These are phyloP conservation scores for Sclerotinia subarctica DNA, from an alignment of 2,329 filamentous ascomycete genomes.

Conservation along the genomic window DNA sequence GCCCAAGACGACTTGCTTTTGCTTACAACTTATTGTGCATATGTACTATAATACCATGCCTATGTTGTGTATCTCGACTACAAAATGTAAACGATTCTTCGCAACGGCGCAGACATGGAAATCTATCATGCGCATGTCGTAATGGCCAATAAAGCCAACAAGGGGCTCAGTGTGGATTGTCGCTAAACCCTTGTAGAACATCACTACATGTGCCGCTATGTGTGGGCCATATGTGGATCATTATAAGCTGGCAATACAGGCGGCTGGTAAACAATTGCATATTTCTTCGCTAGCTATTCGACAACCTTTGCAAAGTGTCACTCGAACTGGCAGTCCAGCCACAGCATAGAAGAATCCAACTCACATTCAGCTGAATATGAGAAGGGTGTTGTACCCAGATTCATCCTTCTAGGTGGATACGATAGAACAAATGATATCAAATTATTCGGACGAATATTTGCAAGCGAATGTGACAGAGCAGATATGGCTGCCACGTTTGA, in stretches of 20 bases:
- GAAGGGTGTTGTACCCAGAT: neutral
- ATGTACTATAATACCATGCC: neutral
- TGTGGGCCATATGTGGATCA: neutral
- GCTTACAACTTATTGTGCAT: neutral
- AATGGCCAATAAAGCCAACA: neutral
- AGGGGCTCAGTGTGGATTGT: neutral
- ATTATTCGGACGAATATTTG: neutral
- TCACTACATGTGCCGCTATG: neutral
- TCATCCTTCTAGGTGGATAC: conserved; percentile 1
- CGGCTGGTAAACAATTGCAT: neutral
- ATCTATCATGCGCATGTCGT: neutral
- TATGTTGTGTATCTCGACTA: neutral
- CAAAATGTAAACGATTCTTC: neutral
- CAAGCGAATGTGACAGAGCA: conserved; percentile 10
- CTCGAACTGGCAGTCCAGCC: neutral
- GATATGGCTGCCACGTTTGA: conserved; percentile 7
- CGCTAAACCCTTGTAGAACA: neutral
- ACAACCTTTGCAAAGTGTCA: neutral
- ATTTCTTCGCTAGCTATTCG: neutral
- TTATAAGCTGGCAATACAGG: neutral
- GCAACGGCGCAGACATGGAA: neutral
- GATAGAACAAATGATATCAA: neutral
- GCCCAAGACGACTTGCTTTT: neutral
- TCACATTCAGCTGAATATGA: conserved; percentile 8
- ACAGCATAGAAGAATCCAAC: neutral